A percentile compares a stretch with the other conserved stretches of the same genome.
These are phyloP conservation scores for Ceratobasidium sp. DNA, from an alignment of 1,284 basidiomycete species.

Conservation along the genomic window DNA sequence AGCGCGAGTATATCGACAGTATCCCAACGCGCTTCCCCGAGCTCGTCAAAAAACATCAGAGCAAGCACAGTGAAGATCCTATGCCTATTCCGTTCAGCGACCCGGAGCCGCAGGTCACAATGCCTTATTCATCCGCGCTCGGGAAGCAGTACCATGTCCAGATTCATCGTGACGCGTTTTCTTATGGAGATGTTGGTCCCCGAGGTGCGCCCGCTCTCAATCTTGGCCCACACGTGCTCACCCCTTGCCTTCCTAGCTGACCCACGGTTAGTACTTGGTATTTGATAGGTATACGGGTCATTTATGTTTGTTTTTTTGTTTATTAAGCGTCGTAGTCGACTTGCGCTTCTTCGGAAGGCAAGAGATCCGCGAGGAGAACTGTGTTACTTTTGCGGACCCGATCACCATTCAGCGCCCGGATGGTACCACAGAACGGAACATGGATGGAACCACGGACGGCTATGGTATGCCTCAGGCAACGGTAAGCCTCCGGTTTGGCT, in stretches of 20 bases:
- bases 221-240: conserved; percentile 35
- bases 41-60: conserved; percentile 44
- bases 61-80: conserved; percentile 48
- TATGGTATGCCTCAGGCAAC: conserved; percentile 54
- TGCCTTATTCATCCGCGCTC: conserved; percentile 40
- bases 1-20: background rate
- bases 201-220: conserved; percentile 7
- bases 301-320: background rate
- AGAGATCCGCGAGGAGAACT: conserved; percentile 44
- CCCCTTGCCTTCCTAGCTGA: conserved; percentile 45
- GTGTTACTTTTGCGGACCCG: conserved; percentile 45
- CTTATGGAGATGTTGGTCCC: conserved; percentile 47
- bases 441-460: conserved; percentile 44
- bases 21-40: background rate
- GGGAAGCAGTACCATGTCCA: conserved; percentile 47
- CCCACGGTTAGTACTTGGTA: conserved; percentile 48
- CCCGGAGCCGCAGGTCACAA: conserved; percentile 51
- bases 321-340: conserved; percentile 47
- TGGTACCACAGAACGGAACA: too few species aligned
- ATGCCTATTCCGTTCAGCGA: conserved; percentile 47
- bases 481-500: conserved; percentile 39
- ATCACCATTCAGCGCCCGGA: background rate
- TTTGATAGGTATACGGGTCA: conserved; percentile 41
- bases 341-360: conserved; percentile 46
- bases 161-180: conserved; percentile 51